These are phyloP conservation scores for Umbelopsis vinacea DNA, from an alignment of 192 early-diverging fungal genomes.

Conservation along the genomic window DNA sequence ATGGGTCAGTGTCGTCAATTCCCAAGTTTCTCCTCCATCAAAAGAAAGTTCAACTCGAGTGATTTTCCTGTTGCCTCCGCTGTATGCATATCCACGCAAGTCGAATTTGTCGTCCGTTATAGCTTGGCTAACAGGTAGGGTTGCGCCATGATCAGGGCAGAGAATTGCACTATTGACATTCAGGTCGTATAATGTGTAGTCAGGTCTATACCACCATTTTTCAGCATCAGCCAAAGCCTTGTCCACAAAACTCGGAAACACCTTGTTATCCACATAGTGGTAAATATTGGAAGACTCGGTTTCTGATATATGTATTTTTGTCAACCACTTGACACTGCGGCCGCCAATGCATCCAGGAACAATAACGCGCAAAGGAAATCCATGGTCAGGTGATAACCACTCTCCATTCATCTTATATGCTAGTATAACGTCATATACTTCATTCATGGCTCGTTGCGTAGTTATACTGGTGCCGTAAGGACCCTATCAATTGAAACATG, in stretches of 20 bases:
- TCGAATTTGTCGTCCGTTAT: conserved; percentile 23
- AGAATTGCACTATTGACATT: conserved; percentile 82
- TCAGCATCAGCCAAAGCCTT: conserved; percentile 52
- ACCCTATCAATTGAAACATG: conserved; percentile 37
- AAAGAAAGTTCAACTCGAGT: conserved; percentile 82
- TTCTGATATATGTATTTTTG: conserved; percentile 60
- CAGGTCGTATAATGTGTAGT: conserved; percentile 76
- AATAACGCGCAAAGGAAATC: conserved; percentile 84
- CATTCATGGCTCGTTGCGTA: conserved; percentile 67
- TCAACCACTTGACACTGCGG: conserved; percentile 85
- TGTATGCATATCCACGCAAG: conserved; percentile 81
- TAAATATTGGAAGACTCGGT: conserved; percentile 68
- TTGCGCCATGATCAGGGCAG: conserved; percentile 62
- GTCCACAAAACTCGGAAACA: conserved; percentile 74
- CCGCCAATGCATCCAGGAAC: conserved; percentile 91
- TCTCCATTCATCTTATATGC: conserved; percentile 84
- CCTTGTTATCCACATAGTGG: conserved; percentile 85
- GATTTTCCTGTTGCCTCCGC: conserved; percentile 73
- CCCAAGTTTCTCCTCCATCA: conserved; percentile 84
- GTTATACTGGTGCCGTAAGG: conserved; percentile 78
- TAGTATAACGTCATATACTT: conserved; percentile 70
- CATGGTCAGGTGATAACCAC: conserved; percentile 79
- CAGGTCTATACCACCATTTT: conserved; percentile 64
- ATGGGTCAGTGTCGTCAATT: conserved; percentile 56
- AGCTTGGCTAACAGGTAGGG: conserved; percentile 27